Percentiles rank a stretch among this genome's conserved stretches.
These are phyloP conservation scores for Leccinum obscurum DNA, from an alignment of 768 basidiomycete genomes.

Conservation along the genomic window DNA sequence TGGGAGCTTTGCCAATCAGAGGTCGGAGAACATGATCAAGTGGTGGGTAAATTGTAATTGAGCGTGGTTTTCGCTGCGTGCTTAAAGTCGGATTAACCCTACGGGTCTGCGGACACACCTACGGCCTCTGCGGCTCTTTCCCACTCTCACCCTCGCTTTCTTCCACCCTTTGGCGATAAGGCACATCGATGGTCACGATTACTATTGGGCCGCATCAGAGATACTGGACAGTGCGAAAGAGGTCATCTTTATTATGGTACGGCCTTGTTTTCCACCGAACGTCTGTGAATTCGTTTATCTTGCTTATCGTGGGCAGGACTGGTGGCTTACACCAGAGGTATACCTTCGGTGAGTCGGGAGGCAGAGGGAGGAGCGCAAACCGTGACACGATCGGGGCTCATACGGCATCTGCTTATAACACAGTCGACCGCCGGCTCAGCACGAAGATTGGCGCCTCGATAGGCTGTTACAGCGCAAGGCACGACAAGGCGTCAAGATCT, in stretches of 20 bases:
- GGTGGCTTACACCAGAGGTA: conserved; percentile 95
- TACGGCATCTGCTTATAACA: background rate
- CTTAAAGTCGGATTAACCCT: background rate
- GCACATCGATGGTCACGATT: conserved; percentile 96
- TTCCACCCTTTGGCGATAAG: conserved; percentile 29
- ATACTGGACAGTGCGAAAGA: conserved; percentile 81
- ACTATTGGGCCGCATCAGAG: conserved; percentile 93
- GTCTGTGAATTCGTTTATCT: background rate
- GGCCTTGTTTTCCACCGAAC: conserved; percentile 12
- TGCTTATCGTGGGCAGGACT: conserved; percentile 49
- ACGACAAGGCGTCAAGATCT: conserved; percentile 86
- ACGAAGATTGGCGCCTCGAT: conserved; percentile 90
- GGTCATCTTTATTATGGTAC: conserved; percentile 85
- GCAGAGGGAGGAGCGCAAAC: background rate
- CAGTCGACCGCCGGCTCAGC: conserved; percentile 76
- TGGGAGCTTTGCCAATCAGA: conserved; percentile 75
- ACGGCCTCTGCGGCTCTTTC: background rate
- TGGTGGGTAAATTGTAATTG: conserved; percentile 49
- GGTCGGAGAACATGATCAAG: conserved; percentile 74
- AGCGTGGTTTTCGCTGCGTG: background rate
- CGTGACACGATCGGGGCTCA: conserved; percentile 5
- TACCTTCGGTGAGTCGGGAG: conserved; percentile 56
- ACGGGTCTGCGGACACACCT: too few relatives aligned
- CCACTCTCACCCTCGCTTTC: background rate
- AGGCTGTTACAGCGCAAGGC: conserved; percentile 84